Conservation (phyloP, 305 asterid species). For the Fraxinus sp. region DNA sequence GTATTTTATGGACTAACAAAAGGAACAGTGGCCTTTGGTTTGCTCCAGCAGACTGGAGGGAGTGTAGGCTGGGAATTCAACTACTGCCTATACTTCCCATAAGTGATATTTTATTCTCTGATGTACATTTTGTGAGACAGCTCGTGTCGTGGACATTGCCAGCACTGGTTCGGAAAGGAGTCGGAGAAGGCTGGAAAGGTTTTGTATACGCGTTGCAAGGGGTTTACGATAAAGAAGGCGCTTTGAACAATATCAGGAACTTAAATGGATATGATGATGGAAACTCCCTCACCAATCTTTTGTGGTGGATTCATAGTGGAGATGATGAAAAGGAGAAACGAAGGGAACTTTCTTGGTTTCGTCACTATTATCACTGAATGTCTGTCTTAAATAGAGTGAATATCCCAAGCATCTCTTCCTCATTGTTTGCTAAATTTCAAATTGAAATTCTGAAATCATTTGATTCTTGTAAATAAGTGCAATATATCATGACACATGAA, state of each 20-base stretch:
- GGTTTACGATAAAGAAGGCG: slow-evolving; percentile 53
- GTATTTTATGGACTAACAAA: slow-evolving; percentile 76
- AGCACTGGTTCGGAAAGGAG: slow-evolving; percentile 66
- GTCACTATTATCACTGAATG: slow-evolving; percentile 54
- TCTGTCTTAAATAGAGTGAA: neutral
- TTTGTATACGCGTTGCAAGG: slow-evolving; percentile 71
- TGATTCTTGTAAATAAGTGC: neutral
- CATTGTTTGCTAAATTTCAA: neutral
- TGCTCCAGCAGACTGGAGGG: slow-evolving; percentile 75
- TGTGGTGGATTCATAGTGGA: slow-evolving; percentile 87
- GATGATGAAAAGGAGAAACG: slow-evolving; percentile 34
- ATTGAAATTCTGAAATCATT: neutral
- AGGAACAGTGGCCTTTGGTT: slow-evolving; percentile 84
- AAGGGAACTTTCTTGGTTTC: slow-evolving; percentile 53
- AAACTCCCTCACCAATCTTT: slow-evolving; percentile 63
- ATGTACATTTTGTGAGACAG: slow-evolving; percentile 46
- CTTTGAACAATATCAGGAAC: slow-evolving; percentile 42
- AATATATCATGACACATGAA: neutral
- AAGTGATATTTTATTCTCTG: slow-evolving; percentile 62
- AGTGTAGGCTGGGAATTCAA: slow-evolving; percentile 77
- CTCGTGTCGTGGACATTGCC: slow-evolving; percentile 69
- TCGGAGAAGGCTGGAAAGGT: slow-evolving; percentile 90
- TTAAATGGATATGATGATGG: slow-evolving; percentile 73
- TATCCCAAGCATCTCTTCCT: slow-evolving; percentile 1
- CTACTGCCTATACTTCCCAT: slow-evolving; percentile 67